Percentiles rank a stretch among this genome's conserved stretches.
Evolutionary conservation across 345 rosid genomes (phyloP).

Genomic region (Nasturtium officinale): DNA sequence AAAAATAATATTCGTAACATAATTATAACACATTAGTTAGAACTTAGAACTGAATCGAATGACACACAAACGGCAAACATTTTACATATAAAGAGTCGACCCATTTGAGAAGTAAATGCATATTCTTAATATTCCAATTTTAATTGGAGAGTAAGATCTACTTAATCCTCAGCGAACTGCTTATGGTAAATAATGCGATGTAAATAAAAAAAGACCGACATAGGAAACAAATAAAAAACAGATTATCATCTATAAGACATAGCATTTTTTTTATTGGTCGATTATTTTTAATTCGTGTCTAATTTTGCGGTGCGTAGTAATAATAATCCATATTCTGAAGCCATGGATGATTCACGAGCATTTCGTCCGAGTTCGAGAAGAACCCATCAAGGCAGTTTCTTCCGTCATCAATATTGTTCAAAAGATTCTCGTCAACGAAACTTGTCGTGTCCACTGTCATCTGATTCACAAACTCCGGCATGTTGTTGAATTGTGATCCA

Average conservation of each 20-base stretch:
- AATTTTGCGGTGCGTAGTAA: slow-evolving; percentile 24
- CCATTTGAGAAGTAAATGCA: background rate
- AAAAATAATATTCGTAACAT: too few relatives aligned
- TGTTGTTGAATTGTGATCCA: slow-evolving; percentile 12
- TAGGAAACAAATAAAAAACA: background rate
- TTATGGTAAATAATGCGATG: background rate
- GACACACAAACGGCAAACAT: background rate
- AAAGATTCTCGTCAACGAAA: slow-evolving; percentile 10
- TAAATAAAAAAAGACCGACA: background rate
- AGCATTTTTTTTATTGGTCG: background rate
- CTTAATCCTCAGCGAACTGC: slow-evolving; percentile 4
- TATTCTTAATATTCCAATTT: background rate
- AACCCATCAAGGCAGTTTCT: slow-evolving; percentile 27
- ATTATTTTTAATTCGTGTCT: background rate
- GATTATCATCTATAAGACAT: background rate
- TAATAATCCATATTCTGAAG: slow-evolving; percentile 34
- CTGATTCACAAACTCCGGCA: slow-evolving; percentile 28
- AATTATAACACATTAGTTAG: background rate
- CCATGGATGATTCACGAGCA: slow-evolving; percentile 31
- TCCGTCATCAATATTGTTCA: slow-evolving; percentile 16
- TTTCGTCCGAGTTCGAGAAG: slow-evolving; percentile 27
- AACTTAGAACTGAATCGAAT: background rate
- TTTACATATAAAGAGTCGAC: slow-evolving; percentile 2
- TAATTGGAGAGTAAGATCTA: background rate
- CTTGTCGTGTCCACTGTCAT: slow-evolving; percentile 32